Evolutionary conservation across 257 asterid genomes (phyloP), one percentile per base, ranked within the genome.

Genomic region (Solanum paucissectum): DNA sequence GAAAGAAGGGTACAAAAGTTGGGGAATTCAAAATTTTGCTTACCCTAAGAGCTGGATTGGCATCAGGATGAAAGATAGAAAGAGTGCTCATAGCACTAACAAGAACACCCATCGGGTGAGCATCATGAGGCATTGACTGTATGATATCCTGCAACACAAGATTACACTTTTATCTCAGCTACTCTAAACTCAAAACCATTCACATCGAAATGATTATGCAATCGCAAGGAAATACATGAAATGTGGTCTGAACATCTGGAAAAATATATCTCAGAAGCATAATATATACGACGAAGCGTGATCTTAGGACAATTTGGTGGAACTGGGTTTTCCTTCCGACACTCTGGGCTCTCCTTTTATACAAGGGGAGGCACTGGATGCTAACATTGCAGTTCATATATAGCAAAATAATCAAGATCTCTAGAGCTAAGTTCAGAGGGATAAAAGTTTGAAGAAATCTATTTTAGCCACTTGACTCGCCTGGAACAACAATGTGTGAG

Each of bases 51-150:
- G 98, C 98, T 66, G 99, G 99, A 92, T 97, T 97, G 29, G 99
- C 98, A 95, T 96, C 98, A 16, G 98, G 99, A 91, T 96, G 99
- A 83, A 95, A 96, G 87, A 96, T 91, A 20, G 99, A 96, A 73
- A 96, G 98, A 75, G 98, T 93, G 89, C 99, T 95, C 98, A 96
- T 92, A 62, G 98, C 95, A 87, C 98, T 94, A 87, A 96, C 98
- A 88, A 96, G 98, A 89, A 96, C 99, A 89, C 99, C 99, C 99
- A 96, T 95, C 18, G 99, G 99, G 91, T 96, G 99, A 88, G 99
- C 98, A 92, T 96, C 98, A 90, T 96, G 99, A 83, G 98, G 99
- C 98, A 96, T 96, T 66, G 98, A 92, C 89, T 95, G 98, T 91
- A 96, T 96, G 84, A 95, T 96, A 86, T 96, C 98, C 99, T 96